Evolutionary conservation across 2,329 filamentous ascomycete genomes (phyloP).

Genomic region (Aspergillus candidus): DNA sequence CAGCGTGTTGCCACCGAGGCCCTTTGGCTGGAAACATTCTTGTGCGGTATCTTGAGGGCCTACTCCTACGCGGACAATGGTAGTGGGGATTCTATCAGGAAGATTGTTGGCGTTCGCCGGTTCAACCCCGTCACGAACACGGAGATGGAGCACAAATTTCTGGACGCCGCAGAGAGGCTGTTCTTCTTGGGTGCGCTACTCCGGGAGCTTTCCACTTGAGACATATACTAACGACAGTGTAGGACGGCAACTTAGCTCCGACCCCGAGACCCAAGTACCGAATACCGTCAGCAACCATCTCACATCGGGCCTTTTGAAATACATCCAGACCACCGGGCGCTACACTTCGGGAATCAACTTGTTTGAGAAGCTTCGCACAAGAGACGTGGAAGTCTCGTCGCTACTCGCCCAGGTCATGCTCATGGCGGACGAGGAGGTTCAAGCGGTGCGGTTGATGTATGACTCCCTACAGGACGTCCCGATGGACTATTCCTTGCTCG

Average conservation of each 20-base stretch:
- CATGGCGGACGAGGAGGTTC: conserved; percentile 95
- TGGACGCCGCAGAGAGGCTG: conserved; percentile 86
- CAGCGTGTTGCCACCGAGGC: conserved; percentile 90
- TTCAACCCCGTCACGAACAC: conserved; percentile 98
- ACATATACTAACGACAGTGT: conserved; percentile 14
- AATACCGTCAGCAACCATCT: conserved; percentile 96
- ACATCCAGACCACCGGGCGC: conserved; percentile 90
- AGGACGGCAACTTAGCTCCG: conserved; percentile 94
- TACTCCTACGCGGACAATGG: conserved; percentile 97
- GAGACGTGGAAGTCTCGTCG: conserved; percentile 90
- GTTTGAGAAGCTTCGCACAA: conserved; percentile 87
- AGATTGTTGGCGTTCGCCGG: conserved; percentile 91
- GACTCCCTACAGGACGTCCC: conserved; percentile 84
- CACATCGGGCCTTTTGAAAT: conserved; percentile 85
- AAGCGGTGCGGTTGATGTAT: conserved; percentile 80
- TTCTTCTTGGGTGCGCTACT: conserved; percentile 75
- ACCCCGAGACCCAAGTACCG: conserved; percentile 94
- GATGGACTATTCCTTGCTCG: conserved; percentile 96
- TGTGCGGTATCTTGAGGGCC: conserved; percentile 87
- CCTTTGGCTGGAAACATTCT: conserved; percentile 94
- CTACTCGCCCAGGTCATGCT: conserved; percentile 85
- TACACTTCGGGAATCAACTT: conserved; percentile 95
- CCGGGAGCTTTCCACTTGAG: too few species aligned
- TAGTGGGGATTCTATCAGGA: conserved; percentile 87
- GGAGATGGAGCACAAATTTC: conserved; percentile 94